Conservation (phyloP, 495 filamentous ascomycete species). For the Neurospora sp. region DNA sequence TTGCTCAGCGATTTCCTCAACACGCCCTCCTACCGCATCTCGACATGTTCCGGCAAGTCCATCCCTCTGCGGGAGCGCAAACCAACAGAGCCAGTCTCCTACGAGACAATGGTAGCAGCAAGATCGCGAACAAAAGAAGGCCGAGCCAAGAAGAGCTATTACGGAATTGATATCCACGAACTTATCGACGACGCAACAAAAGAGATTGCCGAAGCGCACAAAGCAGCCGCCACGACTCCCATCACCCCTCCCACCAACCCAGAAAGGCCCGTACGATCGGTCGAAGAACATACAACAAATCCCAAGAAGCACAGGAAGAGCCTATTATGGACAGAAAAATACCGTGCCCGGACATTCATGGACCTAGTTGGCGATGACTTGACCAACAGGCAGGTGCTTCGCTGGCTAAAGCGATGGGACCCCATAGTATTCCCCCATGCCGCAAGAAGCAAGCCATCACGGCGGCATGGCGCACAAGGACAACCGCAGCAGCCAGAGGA, state of each 20-base stretch:
- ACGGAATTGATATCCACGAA: conserved; percentile 80
- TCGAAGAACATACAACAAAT: conserved; percentile 24
- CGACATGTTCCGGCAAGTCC: conserved; percentile 56
- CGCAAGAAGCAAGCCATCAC: conserved; percentile 40
- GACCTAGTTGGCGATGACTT: conserved; percentile 91
- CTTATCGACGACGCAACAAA: conserved; percentile 61
- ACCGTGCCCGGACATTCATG: conserved; percentile 82
- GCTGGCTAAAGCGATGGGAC: conserved; percentile 93
- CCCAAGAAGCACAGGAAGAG: conserved; percentile 37
- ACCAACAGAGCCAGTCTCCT: conserved; percentile 40
- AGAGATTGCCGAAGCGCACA: conserved; percentile 27
- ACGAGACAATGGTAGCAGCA: conserved; percentile 57
- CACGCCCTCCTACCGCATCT: conserved; percentile 35
- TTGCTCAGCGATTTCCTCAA: conserved; percentile 1
- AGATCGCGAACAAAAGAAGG: conserved; percentile 59
- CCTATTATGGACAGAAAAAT: conserved; percentile 78
- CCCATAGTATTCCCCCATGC: conserved; percentile 77
- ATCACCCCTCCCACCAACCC: conserved; percentile 14
- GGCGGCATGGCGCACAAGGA: conserved; percentile 25
- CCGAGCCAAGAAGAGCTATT: conserved; percentile 72
- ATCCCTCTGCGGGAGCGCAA: conserved; percentile 46
- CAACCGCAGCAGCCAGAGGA: conserved; percentile 38
- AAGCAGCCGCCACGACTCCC: conserved; percentile 12
- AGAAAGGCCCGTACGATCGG: conserved; percentile 23
- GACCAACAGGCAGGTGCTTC: conserved; percentile 81